Conservation (phyloP, 345 rosid genomes). For the Acer campestre region DNA sequence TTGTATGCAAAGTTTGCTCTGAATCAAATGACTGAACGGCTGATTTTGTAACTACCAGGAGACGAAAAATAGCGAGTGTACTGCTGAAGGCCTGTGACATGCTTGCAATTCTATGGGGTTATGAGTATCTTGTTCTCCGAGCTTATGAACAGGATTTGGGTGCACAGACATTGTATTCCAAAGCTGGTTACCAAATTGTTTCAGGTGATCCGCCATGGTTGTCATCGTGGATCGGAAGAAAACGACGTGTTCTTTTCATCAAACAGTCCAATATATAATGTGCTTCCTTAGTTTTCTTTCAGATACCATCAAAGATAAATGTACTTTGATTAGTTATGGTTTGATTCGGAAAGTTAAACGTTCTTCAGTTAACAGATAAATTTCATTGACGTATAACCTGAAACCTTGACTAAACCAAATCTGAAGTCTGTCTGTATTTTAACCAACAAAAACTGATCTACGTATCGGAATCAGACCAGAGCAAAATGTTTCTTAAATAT, state of each 20-base stretch:
- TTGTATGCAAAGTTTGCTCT: no score
- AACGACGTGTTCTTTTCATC: conserved; percentile 72
- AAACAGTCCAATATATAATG: conserved; percentile 28
- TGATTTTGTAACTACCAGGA: conserved; percentile 36
- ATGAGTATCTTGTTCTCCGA: conserved; percentile 60
- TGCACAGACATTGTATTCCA: conserved; percentile 62
- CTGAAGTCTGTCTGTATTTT: no score
- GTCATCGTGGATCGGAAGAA: conserved; percentile 71
- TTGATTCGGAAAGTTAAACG: no score
- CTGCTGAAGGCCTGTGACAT: conserved; percentile 75
- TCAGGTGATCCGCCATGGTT: conserved; percentile 68
- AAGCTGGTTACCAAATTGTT: conserved; percentile 70
- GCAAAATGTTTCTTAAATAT: neutral
- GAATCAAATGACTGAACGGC: neutral
- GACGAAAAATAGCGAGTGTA: conserved; percentile 68
- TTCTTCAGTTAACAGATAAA: no score
- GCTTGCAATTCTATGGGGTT: conserved; percentile 63
- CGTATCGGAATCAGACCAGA: neutral
- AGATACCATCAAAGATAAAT: no score
- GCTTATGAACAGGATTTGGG: conserved; percentile 82
- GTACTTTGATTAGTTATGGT: no score
- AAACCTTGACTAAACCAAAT: no score
- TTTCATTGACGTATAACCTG: no score
- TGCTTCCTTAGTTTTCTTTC: neutral
- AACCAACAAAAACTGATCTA: neutral